These are phyloP conservation scores for Panellus pusillus DNA, from an alignment of 768 basidiomycete genomes.

Conservation along the genomic window DNA sequence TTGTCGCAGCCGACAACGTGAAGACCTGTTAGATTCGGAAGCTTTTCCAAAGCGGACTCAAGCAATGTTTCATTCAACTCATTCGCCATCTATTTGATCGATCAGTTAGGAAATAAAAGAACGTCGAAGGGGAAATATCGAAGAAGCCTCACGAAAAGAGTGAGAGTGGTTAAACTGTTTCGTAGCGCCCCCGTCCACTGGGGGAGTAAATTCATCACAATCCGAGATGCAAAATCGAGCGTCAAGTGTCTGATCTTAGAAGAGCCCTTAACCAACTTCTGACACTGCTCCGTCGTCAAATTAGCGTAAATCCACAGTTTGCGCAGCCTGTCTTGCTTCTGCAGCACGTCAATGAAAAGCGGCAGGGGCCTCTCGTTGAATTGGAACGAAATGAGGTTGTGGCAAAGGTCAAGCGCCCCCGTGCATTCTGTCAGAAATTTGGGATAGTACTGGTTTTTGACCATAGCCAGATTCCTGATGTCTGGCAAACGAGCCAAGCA, in stretches of 20 bases:
- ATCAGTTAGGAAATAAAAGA: not conserved
- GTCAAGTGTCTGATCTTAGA: slow-evolving; percentile 43
- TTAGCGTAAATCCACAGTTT: slow-evolving; percentile 50
- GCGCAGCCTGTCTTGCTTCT: slow-evolving; percentile 43
- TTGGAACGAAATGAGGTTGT: slow-evolving; percentile 56
- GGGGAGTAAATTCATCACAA: slow-evolving; percentile 57
- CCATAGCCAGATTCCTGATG: slow-evolving; percentile 46
- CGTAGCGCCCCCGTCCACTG: slow-evolving; percentile 49
- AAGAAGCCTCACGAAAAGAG: slow-evolving; percentile 53
- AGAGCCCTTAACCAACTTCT: slow-evolving; percentile 38
- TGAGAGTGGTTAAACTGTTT: slow-evolving; percentile 51
- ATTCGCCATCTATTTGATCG: slow-evolving; percentile 47
- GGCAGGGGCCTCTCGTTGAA: slow-evolving; percentile 52
- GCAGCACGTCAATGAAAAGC: slow-evolving; percentile 49
- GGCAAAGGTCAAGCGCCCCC: slow-evolving; percentile 46
- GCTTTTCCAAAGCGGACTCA: slow-evolving; percentile 43
- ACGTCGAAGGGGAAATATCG: not conserved
- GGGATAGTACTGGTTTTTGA: slow-evolving; percentile 40
- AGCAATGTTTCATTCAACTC: slow-evolving; percentile 56
- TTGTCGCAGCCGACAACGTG: slow-evolving; percentile 63
- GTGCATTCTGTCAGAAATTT: slow-evolving; percentile 54
- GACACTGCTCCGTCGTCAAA: slow-evolving; percentile 53
- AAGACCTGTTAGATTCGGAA: slow-evolving; percentile 56
- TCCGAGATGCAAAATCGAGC: slow-evolving; percentile 64
- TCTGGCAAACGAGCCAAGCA: slow-evolving; percentile 33